Base-by-base conservation (phyloP, 352 stramenopile genomes). In the Aphanomyces euteiches region DNA sequence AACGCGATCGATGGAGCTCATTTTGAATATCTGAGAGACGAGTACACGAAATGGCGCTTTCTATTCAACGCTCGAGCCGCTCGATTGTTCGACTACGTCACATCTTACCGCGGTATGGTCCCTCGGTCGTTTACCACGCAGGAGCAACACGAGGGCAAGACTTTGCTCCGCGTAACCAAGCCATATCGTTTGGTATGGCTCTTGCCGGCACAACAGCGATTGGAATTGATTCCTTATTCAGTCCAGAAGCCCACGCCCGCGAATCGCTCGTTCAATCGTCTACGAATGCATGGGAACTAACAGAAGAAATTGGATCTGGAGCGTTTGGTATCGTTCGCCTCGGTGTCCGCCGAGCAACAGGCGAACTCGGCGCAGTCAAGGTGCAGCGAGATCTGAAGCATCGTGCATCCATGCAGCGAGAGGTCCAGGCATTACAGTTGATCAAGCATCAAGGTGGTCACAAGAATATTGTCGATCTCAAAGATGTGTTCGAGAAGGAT, bases 381-480 rank as follows among this genome's bases (percentile, higher is more conserved):
- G 74, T 91, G n/a, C 77, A 80, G 37, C 67, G 76, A 4, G 74
- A 86, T 15, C 47, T 57, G 39, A 74, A 75, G 28, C 83, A 86
- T 48, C 84, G 82, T 68, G 69, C 73, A 34, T 79, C 80, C 7
- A 66, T 93, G 40, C 78, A 92, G 67, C 82, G 86, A 12, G 84
- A 93, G 73, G 82, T 93, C 66, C 66, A 79, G 8, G 79, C 83
- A n/a, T 63, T 93, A 39, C 84, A 87, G 76, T 74, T 84, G 13
- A 78, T 94, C n/a, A 88, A 90, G 72, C 75, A 83, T 0, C 74
- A 90, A 7, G 86, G 86, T 56, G 86, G 86, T 28, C 90, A 97
- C 78, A 75, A 76, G 40, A 96, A 90, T 74, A 96, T 97, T 66
- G 76, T 97, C 21, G 79, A 84, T 21, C 72, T 97, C 43, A 77